Conservation (phyloP, 1,284 basidiomycete species). For the Xerocomus amazonicus region DNA sequence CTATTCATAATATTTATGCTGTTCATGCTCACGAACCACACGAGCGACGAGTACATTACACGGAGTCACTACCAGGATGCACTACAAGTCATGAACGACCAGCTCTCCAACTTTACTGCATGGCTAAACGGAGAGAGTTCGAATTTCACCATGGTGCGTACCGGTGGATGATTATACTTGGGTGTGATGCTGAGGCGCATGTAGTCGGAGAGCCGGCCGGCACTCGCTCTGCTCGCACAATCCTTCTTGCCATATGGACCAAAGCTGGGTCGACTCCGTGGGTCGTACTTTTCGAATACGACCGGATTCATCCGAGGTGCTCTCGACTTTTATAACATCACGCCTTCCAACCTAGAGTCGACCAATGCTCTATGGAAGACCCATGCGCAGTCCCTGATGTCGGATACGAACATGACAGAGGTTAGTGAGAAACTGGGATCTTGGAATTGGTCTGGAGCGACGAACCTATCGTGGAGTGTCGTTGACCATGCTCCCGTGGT, state of each 20-base stretch:
- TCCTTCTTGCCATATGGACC: constrained; percentile 47
- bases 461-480: constrained; percentile 61
- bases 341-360: constrained; percentile 39
- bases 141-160: constrained; percentile 67
- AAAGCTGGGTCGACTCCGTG: constrained; percentile 41
- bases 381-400: constrained; percentile 47
- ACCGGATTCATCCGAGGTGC: constrained; percentile 73
- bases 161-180: background rate
- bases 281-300: constrained; percentile 70
- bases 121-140: constrained; percentile 69
- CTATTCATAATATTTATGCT: constrained; percentile 69
- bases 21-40: constrained; percentile 71
- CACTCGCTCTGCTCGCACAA: constrained; percentile 47
- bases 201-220: constrained; percentile 50
- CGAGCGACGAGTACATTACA: constrained; percentile 57
- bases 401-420: constrained; percentile 49
- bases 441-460: constrained; percentile 68
- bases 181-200: constrained; percentile 3
- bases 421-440: constrained; percentile 44
- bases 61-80: constrained; percentile 62
- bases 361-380: constrained; percentile 45
- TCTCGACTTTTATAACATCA: constrained; percentile 60
- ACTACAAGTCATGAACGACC: constrained; percentile 52
- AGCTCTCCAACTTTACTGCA: constrained; percentile 65
- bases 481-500: constrained; percentile 48